Conservation (phyloP, 257 asterid species). For the Solanum arcanum region DNA sequence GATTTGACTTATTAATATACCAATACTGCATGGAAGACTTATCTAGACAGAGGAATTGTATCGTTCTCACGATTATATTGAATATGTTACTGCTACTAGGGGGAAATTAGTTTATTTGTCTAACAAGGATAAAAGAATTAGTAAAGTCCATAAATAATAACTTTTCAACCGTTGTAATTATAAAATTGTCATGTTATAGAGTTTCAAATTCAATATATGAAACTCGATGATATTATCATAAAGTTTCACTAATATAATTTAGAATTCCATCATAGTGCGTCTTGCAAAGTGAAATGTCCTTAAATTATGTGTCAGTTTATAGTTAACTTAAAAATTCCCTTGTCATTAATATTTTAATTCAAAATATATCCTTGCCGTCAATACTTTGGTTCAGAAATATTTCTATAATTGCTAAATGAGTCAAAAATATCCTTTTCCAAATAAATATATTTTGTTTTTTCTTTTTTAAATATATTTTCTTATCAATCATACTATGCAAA, state of each 20-base stretch:
- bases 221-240: background rate
- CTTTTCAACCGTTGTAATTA: background rate
- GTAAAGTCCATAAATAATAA: background rate
- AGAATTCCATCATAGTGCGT: background rate
- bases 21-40: background rate
- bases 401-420: too few relatives aligned
- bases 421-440: too few relatives aligned
- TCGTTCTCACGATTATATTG: background rate
- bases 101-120: background rate
- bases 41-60: background rate
- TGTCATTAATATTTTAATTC: too few relatives aligned
- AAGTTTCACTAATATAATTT: background rate
- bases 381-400: too few relatives aligned
- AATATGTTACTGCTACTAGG: accelerated
- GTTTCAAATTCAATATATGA: background rate
- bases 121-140: background rate
- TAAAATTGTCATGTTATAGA: background rate
- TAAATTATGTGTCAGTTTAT: background rate
- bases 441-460: too few relatives aligned
- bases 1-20: background rate
- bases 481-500: too few relatives aligned
- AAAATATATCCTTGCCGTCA: accelerated
- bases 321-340: background rate
- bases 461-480: too few relatives aligned
- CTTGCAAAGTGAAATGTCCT: background rate